Base-by-base conservation (phyloP, 768 basidiomycete genomes). In the Hypholoma sublateritium region DNA sequence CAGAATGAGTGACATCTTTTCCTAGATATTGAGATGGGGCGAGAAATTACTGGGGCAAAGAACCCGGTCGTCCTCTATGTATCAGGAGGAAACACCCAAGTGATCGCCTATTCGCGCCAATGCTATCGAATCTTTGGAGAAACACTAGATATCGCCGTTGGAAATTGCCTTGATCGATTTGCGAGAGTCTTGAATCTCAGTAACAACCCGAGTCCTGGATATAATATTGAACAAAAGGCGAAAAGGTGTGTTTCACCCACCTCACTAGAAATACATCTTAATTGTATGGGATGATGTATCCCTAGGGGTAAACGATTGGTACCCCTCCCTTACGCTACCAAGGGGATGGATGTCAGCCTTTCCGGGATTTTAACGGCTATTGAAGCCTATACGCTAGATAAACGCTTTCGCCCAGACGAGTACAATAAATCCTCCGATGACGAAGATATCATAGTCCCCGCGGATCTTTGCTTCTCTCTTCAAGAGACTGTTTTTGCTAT, bases 111-210 rank as follows among this genome's bases (percentile, higher is more conserved):
- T 72, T 98, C 95, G 19, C 88, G 91, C 57, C 95, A 98, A 70
- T 86, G 95, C 60, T 99, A 99, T 70, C 86, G 97, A 42, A 99
- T 99, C 58, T 99, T 99, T 67, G 97, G 97, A 14, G 97, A 99
- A 74, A 98, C 97, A 1, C 81, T 99, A 53, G 97, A 99, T 67
- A 98, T 99, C 55, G 97, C 97, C n/a, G 95, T 98, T 34, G 97
- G 97, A 36, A 99, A 99, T 69, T 98, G 97, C 69, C 77, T 99
- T 21, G 97, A 99, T 71, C 88, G 97, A 9, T 99, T 99, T 66
- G 97, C 97, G 2, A 80, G 97, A 45, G 93, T 96, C 12, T 92
- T 99, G 52, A 89, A 92, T 58, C 76, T 99, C 42, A 90, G 91
- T 68, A 99, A 99, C 68, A 96, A 96, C 70, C 97, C 97, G 2